Evolutionary conservation across 164 flowering plant genomes (phyloP), one percentile per base, ranked within the genome.

Genomic region (Nymphaea thermarum): DNA sequence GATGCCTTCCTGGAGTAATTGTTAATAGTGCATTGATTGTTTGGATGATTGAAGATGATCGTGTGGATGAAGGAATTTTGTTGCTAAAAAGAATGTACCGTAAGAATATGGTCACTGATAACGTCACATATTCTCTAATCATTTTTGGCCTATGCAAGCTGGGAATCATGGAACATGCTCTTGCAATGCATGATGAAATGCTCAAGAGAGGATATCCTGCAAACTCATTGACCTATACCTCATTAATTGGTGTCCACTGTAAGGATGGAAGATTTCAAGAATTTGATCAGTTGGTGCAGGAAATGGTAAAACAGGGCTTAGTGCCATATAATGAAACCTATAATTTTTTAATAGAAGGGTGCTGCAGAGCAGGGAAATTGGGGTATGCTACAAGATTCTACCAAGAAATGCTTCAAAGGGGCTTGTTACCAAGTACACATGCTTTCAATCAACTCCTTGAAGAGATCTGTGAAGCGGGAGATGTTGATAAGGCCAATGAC

Each of bases 311-410:
- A 10, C 62, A 65, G 65, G 86, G 85, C 53, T 70, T 88, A 76
- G 81, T 79, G 72, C 92, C 93, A 42, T 89, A 82, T 67, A 81
- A 78, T 64, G 90, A 86, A 63, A 87, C 93, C 4, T 91, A 77
- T 71, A 78, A 85, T 81, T 74, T 69, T 76, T 83, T 93, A 43
- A 83, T 93, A 17, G 73, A 74, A 63, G 90, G 86, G 47, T 84
- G 81, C 65, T 71, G 82, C 44, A 71, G 62, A 66, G 75, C 65
- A 1, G 91, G 86, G 60, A 76, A 72, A 64, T 43, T 77, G 64
- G 82, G 77, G 18, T 85, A 81, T 55, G 78, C 91, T 66, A 77
- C 85, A 64, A 74, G 62, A 2, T 74, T 74, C 61, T 86, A 81
- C 64, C 81, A 85, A 75, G 77, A 78, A 73, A 89, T 89, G 96